A percentile compares a stretch with the other conserved stretches of the same genome.
Conservation (phyloP, 2,329 filamentous ascomycete species). For the Exophiala spinifera region DNA sequence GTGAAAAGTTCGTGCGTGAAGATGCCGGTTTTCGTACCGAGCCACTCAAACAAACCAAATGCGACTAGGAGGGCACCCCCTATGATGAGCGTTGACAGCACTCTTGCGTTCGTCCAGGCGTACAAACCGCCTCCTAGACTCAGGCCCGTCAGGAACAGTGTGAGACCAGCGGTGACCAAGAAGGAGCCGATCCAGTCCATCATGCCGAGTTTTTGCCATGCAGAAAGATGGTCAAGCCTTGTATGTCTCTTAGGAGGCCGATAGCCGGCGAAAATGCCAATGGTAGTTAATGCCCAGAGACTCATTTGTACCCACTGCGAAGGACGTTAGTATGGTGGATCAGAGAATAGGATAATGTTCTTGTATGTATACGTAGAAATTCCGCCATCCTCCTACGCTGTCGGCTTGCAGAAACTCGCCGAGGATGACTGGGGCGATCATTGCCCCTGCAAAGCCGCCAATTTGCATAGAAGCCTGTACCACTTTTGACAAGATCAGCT, state of each 20-base stretch:
- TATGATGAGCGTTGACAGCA: constrained; percentile 10
- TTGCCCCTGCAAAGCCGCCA: neutral
- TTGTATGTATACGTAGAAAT: neutral
- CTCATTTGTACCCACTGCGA: constrained; percentile 15
- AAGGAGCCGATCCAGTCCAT: constrained; percentile 10
- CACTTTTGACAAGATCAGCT: neutral
- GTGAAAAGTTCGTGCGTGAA: constrained; percentile 14
- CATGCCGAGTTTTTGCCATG: constrained; percentile 5
- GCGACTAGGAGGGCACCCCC: constrained; percentile 11
- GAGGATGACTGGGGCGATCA: too few relatives aligned
- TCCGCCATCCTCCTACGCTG: neutral
- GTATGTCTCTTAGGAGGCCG: constrained; percentile 16
- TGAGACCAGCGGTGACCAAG: constrained; percentile 10
- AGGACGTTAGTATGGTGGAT: too few relatives aligned
- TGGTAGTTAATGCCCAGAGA: constrained; percentile 11
- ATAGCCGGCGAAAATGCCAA: constrained; percentile 13
- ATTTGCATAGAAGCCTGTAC: neutral
- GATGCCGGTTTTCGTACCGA: constrained; percentile 16
- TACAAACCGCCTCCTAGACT: constrained; percentile 19
- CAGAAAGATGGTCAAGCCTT: constrained; percentile 12
- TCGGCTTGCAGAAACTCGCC: too few relatives aligned
- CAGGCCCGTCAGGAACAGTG: constrained; percentile 10
- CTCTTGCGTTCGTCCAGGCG: constrained; percentile 9
- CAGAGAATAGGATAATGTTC: too few relatives aligned
- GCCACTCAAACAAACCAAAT: constrained; percentile 19